phyloP scores from a whole-genome alignment of 2,329 filamentous ascomycete genomes.

The Ascochyta lentis region DNA sequence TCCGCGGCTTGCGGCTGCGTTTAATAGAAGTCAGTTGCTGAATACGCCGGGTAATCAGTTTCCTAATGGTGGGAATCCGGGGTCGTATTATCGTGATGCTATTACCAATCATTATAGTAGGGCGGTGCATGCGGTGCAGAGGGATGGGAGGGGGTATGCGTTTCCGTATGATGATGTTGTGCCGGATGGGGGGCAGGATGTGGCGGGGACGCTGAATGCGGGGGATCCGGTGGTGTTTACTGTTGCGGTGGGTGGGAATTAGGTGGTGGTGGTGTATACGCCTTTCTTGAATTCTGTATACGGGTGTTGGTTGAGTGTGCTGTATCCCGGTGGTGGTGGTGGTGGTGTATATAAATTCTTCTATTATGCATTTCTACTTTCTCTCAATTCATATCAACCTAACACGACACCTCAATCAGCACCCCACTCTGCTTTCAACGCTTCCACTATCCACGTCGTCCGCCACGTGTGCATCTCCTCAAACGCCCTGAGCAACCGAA shows the following conservation, averaged over 20 bases:
- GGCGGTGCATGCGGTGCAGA: constrained; percentile 66
- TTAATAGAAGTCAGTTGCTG: constrained; percentile 76
- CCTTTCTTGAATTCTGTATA: not conserved
- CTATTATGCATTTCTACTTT: too few species aligned
- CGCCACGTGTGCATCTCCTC: constrained; percentile 38
- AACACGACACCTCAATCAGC: not conserved
- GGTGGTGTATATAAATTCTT: too few species aligned
- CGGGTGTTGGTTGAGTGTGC: too few species aligned
- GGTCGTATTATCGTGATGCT: constrained; percentile 44
- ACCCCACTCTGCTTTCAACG: constrained; percentile 35
- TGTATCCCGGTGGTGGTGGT: too few species aligned
- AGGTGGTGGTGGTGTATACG: not conserved
- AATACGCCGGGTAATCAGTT: constrained; percentile 43
- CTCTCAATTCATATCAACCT: too few species aligned
- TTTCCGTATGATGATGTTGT: constrained; percentile 75
- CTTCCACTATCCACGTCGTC: constrained; percentile 40
- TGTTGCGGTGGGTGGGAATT: constrained; percentile 56
- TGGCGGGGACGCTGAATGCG: constrained; percentile 60
- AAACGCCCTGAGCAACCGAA: constrained; percentile 29
- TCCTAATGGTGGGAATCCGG: constrained; percentile 44
- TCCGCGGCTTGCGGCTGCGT: constrained; percentile 75
- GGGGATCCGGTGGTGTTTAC: constrained; percentile 55
- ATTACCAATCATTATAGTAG: constrained; percentile 65
- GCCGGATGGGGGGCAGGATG: constrained; percentile 62
- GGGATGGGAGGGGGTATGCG: constrained; percentile 67